Base-by-base conservation (phyloP, 139 green algal genomes). In the Yamagishiella unicocca region DNA sequence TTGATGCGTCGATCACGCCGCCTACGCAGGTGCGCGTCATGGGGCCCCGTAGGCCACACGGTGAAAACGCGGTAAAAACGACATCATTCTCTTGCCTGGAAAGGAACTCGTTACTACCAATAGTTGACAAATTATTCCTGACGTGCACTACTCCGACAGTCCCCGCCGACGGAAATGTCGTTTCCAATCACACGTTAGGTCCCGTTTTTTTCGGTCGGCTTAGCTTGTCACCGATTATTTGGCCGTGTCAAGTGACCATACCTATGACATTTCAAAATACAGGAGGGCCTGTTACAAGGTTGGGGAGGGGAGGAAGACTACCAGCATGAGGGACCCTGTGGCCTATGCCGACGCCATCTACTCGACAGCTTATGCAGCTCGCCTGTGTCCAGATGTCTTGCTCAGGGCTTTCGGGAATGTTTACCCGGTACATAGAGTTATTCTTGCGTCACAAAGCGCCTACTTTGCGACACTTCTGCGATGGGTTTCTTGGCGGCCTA, bases 381-480 rank as follows among this genome's bases (percentile, higher is more conserved):
- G 54, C 3, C 37, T 83, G 6, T 71, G 37, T 38, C 79, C 80
- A 19, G 80, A 86, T 53, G 37, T 86, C 29, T 2, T 62, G 2
- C 29, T 86, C 6, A 4, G 4, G 6, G 62, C 64, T 5, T 77
- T 77, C 19, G 80, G 64, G 1, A 53, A 29, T 2, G 19, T 1
- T 2, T 77, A 78, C 25, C 62, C 80, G 1, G 38, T n/a, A 6
- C 80, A 86, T 10, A 24, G 80, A 9, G 45, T 77, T 25, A 86
- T 86, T 14, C 45, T 86, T 17, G 62, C 80, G 1, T 46, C 35
- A 5, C 79, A 75, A 42, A 66, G 40, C 31, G 43, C 61, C 6
- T 85, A 85, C 61, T 85, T 85, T 40, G 61, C 40, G 7, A 75
- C 62, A 8, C 61, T 85, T 0, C 31, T 73, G n/a, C 42, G 58